Evolutionary conservation across 2,329 filamentous ascomycete species (phyloP).

Genomic region (Decorospora gaudefroyi): DNA sequence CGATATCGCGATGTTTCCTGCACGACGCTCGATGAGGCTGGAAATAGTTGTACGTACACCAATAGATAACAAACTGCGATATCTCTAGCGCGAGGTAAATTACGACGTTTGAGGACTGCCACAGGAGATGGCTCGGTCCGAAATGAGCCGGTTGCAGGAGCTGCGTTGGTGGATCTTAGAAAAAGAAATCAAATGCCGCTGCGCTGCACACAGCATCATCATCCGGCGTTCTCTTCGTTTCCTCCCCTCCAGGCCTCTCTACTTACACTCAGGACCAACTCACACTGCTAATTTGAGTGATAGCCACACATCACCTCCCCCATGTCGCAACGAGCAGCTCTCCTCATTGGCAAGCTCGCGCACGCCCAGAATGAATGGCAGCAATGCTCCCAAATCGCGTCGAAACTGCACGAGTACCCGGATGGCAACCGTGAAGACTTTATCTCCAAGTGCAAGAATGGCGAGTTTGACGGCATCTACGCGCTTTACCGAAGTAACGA

Average conservation of each 20-base stretch:
- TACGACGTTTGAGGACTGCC: slow-evolving; percentile 10
- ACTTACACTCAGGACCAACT: neutral
- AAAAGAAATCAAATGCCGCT: slow-evolving; percentile 26
- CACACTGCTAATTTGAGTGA: neutral
- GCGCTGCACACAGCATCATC: slow-evolving; percentile 8
- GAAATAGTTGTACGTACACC: no score
- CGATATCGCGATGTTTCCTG: slow-evolving; percentile 4
- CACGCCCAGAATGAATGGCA: slow-evolving; percentile 56
- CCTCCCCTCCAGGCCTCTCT: neutral
- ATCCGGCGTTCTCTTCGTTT: slow-evolving; percentile 2
- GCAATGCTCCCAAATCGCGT: slow-evolving; percentile 40
- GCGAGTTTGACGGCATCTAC: slow-evolving; percentile 60
- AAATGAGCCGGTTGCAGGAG: slow-evolving; percentile 25
- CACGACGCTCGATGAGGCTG: slow-evolving; percentile 17
- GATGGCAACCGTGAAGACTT: slow-evolving; percentile 60
- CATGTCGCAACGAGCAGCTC: slow-evolving; percentile 47
- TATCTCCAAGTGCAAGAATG: slow-evolving; percentile 58
- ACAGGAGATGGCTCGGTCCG: slow-evolving; percentile 22
- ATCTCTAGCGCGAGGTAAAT: slow-evolving; percentile 11
- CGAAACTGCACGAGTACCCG: slow-evolving; percentile 57
- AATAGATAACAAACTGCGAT: neutral
- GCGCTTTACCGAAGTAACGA: slow-evolving; percentile 64
- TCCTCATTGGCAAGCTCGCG: slow-evolving; percentile 53
- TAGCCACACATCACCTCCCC: neutral
- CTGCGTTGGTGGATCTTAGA: slow-evolving; percentile 22